Percentiles rank a stretch among this genome's conserved stretches.
These are phyloP conservation scores for Dipodascus geniculatus DNA, from an alignment of 805 yeast species.

Conservation along the genomic window DNA sequence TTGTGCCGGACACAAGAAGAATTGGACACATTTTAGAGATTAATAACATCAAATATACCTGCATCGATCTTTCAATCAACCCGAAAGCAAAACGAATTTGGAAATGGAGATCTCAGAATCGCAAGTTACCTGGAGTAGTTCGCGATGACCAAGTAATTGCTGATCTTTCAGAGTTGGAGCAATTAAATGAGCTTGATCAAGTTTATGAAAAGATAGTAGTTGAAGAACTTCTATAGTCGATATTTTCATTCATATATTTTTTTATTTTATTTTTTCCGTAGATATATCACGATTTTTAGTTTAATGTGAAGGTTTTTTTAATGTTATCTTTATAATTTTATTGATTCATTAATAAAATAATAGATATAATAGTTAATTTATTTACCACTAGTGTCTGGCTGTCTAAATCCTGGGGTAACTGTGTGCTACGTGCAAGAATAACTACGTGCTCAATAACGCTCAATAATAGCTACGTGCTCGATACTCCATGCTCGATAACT, in stretches of 20 bases:
- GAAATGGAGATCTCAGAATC: constrained; percentile 58
- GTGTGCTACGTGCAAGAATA: no score
- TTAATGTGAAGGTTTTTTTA: neutral
- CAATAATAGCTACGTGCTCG: no score
- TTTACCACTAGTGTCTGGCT: no score
- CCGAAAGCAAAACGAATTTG: constrained; percentile 76
- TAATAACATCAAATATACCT: constrained; percentile 52
- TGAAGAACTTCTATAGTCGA: constrained; percentile 8
- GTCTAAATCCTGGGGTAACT: no score
- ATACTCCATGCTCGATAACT: no score
- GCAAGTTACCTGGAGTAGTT: constrained; percentile 73
- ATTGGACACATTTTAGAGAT: constrained; percentile 65
- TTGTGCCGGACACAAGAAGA: constrained; percentile 66
- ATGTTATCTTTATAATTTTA: neutral
- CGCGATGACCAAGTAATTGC: constrained; percentile 79
- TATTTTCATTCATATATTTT: neutral
- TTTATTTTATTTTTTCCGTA: neutral
- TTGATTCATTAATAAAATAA: no score
- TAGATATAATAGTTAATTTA: no score
- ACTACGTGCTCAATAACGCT: no score
- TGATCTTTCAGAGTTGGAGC: constrained; percentile 75
- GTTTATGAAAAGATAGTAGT: constrained; percentile 13
- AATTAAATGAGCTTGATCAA: constrained; percentile 53
- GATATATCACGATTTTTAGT: neutral
- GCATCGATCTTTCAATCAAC: constrained; percentile 78